Evolutionary conservation across 2,329 filamentous ascomycete genomes (phyloP).

Genomic region (Penicillium corylophilum): DNA sequence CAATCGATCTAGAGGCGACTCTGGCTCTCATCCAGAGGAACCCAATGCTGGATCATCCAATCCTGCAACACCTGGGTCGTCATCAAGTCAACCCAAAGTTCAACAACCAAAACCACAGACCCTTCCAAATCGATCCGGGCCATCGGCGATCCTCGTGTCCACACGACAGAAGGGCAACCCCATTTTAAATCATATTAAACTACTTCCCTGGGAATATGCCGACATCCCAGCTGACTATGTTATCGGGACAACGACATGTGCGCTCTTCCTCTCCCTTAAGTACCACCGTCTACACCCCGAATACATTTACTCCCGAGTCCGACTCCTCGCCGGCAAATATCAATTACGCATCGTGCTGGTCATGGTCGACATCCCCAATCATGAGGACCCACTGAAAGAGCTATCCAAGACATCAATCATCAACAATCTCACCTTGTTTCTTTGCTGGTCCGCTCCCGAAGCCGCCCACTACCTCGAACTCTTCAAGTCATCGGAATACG

Average conservation of each 20-base stretch:
- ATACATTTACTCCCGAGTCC: conserved; percentile 94
- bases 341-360: conserved; percentile 80
- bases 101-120: conserved; percentile 87
- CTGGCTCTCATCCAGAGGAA: conserved; percentile 3
- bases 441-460: conserved; percentile 93
- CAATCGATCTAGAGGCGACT: conserved; percentile 5
- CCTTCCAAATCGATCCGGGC: conserved; percentile 64
- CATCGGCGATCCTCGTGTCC: conserved; percentile 83
- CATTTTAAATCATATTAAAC: conserved; percentile 76
- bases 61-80: neutral
- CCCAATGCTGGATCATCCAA: conserved; percentile 43
- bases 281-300: conserved; percentile 97
- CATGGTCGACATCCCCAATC: conserved; percentile 93
- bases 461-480: conserved; percentile 90
- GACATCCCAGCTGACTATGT: conserved; percentile 96
- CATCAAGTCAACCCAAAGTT: conserved; percentile 51
- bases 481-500: conserved; percentile 92
- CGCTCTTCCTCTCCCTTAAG: conserved; percentile 89
- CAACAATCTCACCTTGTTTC: conserved; percentile 86
- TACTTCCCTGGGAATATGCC: conserved; percentile 91
- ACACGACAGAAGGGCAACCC: conserved; percentile 94
- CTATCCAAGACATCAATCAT: conserved; percentile 88
- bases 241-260: conserved; percentile 81
- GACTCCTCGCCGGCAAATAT: conserved; percentile 79
- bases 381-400: conserved; percentile 85